Evolutionary conservation across 225 moss, liverwort and hornwort genomes (phyloP).

Genomic region (Lunularia cruciata): DNA sequence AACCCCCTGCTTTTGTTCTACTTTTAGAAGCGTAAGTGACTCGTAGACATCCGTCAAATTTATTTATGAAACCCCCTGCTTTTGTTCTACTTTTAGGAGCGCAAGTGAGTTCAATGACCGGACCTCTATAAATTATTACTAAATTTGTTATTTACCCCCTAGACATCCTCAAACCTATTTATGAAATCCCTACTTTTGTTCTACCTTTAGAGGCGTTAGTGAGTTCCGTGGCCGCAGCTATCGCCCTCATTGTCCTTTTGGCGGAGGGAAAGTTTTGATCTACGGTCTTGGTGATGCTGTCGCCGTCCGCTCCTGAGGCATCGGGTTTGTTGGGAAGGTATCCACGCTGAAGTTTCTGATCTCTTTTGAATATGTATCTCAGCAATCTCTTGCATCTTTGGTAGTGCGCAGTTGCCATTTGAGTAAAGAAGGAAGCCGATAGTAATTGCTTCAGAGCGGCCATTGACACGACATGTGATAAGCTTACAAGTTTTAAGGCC

Average conservation of each 20-base stretch:
- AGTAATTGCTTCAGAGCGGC: neutral
- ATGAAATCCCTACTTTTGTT: too few species aligned
- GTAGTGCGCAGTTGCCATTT: neutral
- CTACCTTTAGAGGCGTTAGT: slow-evolving; percentile 51
- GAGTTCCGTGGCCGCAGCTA: slow-evolving; percentile 50
- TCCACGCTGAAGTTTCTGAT: neutral
- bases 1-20: too few species aligned
- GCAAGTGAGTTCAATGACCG: too few species aligned
- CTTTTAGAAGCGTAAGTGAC: too few species aligned
- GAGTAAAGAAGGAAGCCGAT: slow-evolving; percentile 2
- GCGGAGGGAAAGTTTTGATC: slow-evolving; percentile 31
- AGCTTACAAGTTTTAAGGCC: neutral
- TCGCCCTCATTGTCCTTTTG: slow-evolving; percentile 52
- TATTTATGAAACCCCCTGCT: too few species aligned
- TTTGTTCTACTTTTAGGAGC: too few species aligned
- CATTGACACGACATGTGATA: neutral
- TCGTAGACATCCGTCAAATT: too few species aligned
- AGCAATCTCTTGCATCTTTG: neutral
- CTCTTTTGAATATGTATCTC: neutral
- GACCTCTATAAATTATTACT: too few species aligned
- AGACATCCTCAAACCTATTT: too few species aligned
- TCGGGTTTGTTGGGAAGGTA: neutral
- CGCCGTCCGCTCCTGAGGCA: neutral
- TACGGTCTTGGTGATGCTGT: neutral
- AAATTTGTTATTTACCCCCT: too few species aligned